Conservation (phyloP, 306 rosid species). For the Pyrus pyrifolia region DNA sequence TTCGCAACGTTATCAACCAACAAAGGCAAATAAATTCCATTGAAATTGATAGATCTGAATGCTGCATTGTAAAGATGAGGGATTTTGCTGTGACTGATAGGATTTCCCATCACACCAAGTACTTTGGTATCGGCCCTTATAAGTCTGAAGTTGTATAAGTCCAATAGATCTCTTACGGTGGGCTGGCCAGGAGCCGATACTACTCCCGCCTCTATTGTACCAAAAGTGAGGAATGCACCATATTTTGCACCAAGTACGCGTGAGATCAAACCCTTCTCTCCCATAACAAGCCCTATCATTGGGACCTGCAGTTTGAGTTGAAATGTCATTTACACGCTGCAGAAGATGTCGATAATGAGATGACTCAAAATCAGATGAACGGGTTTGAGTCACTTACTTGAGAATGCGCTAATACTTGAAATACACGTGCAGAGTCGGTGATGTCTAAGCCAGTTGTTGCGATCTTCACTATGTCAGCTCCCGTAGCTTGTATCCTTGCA, state of each 20-base stretch:
- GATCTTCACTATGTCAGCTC: slow-evolving; percentile 64
- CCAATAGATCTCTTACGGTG: slow-evolving; percentile 44
- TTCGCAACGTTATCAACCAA: slow-evolving; percentile 49
- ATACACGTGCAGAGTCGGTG: slow-evolving; percentile 42
- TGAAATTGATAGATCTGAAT: slow-evolving; percentile 44
- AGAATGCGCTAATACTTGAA: slow-evolving; percentile 51
- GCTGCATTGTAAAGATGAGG: slow-evolving; percentile 61
- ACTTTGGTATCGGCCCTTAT: slow-evolving; percentile 56
- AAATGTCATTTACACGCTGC: not conserved
- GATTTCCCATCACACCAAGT: slow-evolving; percentile 67
- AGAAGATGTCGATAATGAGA: not conserved
- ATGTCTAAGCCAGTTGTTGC: slow-evolving; percentile 66
- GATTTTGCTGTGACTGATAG: slow-evolving; percentile 53
- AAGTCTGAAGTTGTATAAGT: slow-evolving; percentile 57
- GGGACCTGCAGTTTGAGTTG: slow-evolving; percentile 39
- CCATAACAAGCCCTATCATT: slow-evolving; percentile 62
- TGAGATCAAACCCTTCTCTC: slow-evolving; percentile 60
- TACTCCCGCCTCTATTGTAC: slow-evolving; percentile 38
- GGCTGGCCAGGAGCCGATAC: slow-evolving; percentile 65
- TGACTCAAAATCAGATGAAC: not conserved
- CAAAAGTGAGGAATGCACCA: slow-evolving; percentile 64
- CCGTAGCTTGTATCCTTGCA: slow-evolving; percentile 51
- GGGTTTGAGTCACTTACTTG: slow-evolving; percentile 32
- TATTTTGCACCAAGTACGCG: slow-evolving; percentile 55
- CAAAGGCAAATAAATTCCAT: slow-evolving; percentile 62